Evolutionary conservation across 768 basidiomycete genomes (phyloP).

Genomic region (Boletus sensibilis): DNA sequence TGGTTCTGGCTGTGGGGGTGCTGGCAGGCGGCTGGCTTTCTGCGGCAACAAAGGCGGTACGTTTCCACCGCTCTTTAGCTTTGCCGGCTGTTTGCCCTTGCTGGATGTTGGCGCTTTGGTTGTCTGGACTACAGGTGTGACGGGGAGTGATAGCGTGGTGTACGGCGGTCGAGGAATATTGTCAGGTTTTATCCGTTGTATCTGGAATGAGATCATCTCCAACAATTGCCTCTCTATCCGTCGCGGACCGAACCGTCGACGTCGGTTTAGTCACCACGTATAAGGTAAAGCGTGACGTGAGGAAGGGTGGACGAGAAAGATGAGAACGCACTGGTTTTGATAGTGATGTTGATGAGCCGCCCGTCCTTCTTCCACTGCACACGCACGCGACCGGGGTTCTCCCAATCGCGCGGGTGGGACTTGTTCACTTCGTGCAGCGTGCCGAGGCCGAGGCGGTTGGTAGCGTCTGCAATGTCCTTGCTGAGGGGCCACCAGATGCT

Average conservation of each 20-base stretch:
- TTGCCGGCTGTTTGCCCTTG: conserved; percentile 53
- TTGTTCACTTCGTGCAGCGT: conserved; percentile 89
- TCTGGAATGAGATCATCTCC: conserved; percentile 69
- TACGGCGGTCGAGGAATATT: conserved; percentile 66
- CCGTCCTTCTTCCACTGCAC: conserved; percentile 90
- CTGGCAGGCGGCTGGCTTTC: conserved; percentile 50
- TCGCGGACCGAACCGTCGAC: neutral
- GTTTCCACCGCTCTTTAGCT: conserved; percentile 43
- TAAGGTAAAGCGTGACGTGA: neutral
- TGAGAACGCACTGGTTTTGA: conserved; percentile 67
- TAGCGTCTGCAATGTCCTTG: conserved; percentile 88
- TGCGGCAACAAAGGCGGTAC: conserved; percentile 26
- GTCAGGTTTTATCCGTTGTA: conserved; percentile 73
- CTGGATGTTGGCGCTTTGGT: conserved; percentile 32
- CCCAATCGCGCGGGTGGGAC: conserved; percentile 95
- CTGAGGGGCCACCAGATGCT: conserved; percentile 94
- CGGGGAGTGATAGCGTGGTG: conserved; percentile 34
- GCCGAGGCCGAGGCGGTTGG: conserved; percentile 70
- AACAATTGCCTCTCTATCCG: conserved; percentile 75
- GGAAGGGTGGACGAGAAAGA: neutral
- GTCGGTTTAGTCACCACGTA: neutral
- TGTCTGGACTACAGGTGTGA: conserved; percentile 31
- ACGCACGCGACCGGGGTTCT: conserved; percentile 93
- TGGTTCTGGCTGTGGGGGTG: conserved; percentile 76
- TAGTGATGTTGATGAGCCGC: conserved; percentile 56